Percentiles rank a stretch among this genome's conserved stretches.
Conservation (phyloP, 495 filamentous ascomycete species). For the Neurospora sp. region DNA sequence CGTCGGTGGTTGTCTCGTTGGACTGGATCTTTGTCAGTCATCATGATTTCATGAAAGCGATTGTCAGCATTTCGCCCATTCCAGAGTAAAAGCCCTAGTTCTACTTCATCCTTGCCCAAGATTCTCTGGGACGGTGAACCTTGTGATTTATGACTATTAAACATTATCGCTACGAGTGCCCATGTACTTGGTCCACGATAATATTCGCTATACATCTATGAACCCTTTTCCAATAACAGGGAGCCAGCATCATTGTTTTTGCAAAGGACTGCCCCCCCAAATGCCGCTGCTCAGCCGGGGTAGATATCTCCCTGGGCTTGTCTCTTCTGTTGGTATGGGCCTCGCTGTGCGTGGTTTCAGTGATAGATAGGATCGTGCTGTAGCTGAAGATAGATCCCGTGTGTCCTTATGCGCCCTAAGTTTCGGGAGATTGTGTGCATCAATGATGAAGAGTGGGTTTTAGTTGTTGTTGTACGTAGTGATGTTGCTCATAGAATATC, state of each 20-base stretch:
- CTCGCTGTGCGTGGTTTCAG: not conserved
- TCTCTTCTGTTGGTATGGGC: too few relatives aligned
- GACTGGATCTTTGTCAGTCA: not conserved
- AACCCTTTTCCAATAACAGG: not conserved
- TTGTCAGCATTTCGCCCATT: not conserved
- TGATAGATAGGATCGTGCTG: not conserved
- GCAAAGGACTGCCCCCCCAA: not conserved
- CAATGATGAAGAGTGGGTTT: not conserved
- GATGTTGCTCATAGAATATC: not conserved
- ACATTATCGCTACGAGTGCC: not conserved
- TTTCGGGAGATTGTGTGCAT: not conserved
- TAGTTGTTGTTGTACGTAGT: not conserved
- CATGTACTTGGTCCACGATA: too few relatives aligned
- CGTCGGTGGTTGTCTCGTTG: too few relatives aligned
- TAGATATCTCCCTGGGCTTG: too few relatives aligned
- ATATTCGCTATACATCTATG: too few relatives aligned
- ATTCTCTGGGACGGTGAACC: not conserved
- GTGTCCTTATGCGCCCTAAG: not conserved
- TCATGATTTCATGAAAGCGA: not conserved
- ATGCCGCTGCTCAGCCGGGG: too few relatives aligned
- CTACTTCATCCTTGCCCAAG: not conserved
- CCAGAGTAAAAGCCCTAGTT: too few relatives aligned
- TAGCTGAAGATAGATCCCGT: not conserved
- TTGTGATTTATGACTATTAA: not conserved
- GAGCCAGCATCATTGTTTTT: not conserved